phyloP scores from a whole-genome alignment of 2,329 filamentous ascomycete genomes.

The Byssoonygena ceratinophila region DNA sequence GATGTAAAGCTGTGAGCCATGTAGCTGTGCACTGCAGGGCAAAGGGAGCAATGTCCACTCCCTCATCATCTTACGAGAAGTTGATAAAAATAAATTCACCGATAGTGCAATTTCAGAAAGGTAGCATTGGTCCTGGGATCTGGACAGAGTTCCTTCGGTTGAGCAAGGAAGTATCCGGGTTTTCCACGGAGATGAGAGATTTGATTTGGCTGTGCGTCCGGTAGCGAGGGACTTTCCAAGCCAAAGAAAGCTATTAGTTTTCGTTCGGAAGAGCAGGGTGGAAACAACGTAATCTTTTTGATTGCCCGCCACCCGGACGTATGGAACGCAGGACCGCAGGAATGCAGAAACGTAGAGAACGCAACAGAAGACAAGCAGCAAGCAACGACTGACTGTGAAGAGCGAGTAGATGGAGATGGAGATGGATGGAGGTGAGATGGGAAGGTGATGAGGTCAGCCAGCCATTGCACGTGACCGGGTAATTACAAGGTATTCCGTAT shows the following conservation, averaged over 20 bases:
- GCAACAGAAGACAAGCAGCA: not conserved
- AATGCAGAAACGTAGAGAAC: not conserved
- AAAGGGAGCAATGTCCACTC: not conserved
- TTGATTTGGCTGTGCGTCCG: not conserved
- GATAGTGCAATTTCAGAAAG: too few relatives aligned
- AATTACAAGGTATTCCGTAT: too few relatives aligned
- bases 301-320: not conserved
- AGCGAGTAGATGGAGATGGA: too few relatives aligned
- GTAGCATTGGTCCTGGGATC: too few relatives aligned
- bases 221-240: not conserved
- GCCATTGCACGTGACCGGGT: not conserved
- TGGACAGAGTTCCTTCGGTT: not conserved
- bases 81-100: too few relatives aligned
- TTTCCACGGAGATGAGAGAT: not conserved
- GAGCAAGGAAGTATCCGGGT: not conserved
- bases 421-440: not conserved
- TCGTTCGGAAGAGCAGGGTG: constrained; percentile 1
- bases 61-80: not conserved
- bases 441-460: not conserved
- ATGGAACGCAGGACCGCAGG: not conserved
- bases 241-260: not conserved
- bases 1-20: not conserved
- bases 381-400: not conserved
- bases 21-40: not conserved
- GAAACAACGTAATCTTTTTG: not conserved